Evolutionary conservation across 1,284 basidiomycete species (phyloP).

Genomic region (Rhodotorula sp.): DNA sequence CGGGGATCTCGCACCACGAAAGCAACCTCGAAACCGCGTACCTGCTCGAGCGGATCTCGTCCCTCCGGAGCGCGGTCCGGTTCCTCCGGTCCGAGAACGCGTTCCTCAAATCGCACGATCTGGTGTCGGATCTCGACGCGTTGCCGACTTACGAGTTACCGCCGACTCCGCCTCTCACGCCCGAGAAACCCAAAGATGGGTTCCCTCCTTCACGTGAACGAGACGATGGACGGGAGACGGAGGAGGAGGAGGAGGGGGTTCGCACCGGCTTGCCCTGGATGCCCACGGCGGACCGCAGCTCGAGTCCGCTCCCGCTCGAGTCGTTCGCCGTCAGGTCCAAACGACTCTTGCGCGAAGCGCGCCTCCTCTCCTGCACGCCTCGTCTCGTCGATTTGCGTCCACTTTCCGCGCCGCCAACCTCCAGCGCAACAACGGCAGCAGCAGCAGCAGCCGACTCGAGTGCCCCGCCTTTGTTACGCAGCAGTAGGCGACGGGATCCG

Average conservation of each 20-base stretch:
- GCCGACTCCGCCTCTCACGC: conserved; percentile 34
- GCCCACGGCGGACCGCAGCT: conserved; percentile 52
- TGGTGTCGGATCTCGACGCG: conserved; percentile 73
- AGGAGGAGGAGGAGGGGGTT: too few relatives aligned
- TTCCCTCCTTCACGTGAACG: too few relatives aligned
- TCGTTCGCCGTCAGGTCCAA: conserved; percentile 75
- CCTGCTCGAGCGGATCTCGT: conserved; percentile 81
- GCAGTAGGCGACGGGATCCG: conserved; percentile 56
- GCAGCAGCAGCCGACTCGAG: conserved; percentile 61
- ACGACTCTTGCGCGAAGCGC: conserved; percentile 74
- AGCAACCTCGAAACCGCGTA: conserved; percentile 79
- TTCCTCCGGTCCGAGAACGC: conserved; percentile 89
- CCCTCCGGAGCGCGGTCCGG: conserved; percentile 80
- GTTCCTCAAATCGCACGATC: conserved; percentile 82
- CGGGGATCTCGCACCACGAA: conserved; percentile 53
- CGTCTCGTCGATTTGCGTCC: conserved; percentile 67
- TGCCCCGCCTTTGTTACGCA: conserved; percentile 54
- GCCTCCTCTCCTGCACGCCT: conserved; percentile 72
- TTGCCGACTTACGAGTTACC: conserved; percentile 62
- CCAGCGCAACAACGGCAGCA: conserved; percentile 57
- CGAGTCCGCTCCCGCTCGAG: conserved; percentile 51
- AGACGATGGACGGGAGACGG: too few relatives aligned
- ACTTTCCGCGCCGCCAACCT: conserved; percentile 51
- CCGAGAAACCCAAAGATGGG: not conserved
- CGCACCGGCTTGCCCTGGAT: conserved; percentile 4